phyloP scores from a whole-genome alignment of 371 early-diverging fungal genomes.

The Syncephalastrum monosporum region DNA sequence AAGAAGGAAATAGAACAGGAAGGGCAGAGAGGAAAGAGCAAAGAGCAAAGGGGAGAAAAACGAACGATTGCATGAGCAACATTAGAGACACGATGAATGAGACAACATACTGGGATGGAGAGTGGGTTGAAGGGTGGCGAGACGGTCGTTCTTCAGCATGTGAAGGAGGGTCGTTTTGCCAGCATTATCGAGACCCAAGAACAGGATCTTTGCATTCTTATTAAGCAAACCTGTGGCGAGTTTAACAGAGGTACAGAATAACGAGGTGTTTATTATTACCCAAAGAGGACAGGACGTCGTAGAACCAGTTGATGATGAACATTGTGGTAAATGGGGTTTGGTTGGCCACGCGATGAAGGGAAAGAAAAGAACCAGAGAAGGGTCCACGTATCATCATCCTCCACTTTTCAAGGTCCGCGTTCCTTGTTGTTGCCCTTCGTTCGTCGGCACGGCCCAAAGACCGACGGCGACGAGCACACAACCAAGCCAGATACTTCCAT shows the following conservation, averaged over 20 bases:
- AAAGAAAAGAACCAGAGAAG: conserved; percentile 11
- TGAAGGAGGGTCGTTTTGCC: conserved; percentile 99
- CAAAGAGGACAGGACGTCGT: conserved; percentile 79
- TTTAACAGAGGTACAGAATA: background rate
- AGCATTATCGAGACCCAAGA: conserved; percentile 99
- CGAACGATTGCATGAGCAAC: background rate
- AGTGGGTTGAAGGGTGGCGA: conserved; percentile 96
- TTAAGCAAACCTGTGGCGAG: conserved; percentile 82
- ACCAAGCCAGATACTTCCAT: too few species aligned
- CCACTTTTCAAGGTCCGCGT: too few species aligned
- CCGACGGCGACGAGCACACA: too few species aligned
- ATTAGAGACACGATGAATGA: too few species aligned
- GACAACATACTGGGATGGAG: conserved; percentile 92
- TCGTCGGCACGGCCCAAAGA: too few species aligned
- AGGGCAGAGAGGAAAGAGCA: too few species aligned
- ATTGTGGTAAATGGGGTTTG: conserved; percentile 34
- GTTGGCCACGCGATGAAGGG: conserved; percentile 12
- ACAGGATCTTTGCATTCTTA: conserved; percentile 98
- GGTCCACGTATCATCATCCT: too few species aligned
- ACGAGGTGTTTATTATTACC: conserved; percentile 49
- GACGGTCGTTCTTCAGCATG: conserved; percentile 98
- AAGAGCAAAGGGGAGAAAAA: background rate
- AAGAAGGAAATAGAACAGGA: background rate
- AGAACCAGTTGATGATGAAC: conserved; percentile 95
- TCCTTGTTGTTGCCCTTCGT: too few species aligned